These are phyloP conservation scores for Acephala macrosclerotiorum DNA, from an alignment of 2,329 filamentous ascomycete genomes.

Conservation along the genomic window DNA sequence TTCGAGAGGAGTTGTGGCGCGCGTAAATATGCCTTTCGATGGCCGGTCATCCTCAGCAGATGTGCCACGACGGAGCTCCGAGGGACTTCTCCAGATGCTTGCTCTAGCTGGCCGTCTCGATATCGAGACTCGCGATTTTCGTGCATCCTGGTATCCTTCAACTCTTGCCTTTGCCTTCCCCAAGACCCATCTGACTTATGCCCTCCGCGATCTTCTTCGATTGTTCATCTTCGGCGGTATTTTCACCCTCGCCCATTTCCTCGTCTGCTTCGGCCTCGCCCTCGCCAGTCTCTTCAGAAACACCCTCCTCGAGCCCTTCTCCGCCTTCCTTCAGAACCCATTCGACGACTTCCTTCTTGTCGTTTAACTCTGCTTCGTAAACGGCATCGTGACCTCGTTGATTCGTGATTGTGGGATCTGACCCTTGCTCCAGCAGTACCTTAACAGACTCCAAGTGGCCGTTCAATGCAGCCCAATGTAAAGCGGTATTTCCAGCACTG, in stretches of 20 bases:
- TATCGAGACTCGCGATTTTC: not conserved
- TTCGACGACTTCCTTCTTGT: constrained; percentile 70
- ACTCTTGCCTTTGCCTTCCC: constrained; percentile 5
- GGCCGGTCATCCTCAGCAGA: not conserved
- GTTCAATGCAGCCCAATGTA: constrained; percentile 94
- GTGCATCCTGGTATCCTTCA: not conserved
- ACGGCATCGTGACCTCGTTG: constrained; percentile 83
- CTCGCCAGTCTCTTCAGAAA: constrained; percentile 37
- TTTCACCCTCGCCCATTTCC: constrained; percentile 13
- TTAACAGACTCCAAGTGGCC: constrained; percentile 85
- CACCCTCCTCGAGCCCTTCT: constrained; percentile 46
- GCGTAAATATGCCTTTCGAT: not conserved
- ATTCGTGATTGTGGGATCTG: constrained; percentile 81
- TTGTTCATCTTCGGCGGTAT: not conserved
- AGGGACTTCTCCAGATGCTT: not conserved
- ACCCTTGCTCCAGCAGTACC: constrained; percentile 76
- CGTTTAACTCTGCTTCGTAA: constrained; percentile 75
- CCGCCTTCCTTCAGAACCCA: constrained; percentile 52
- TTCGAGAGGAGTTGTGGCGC: not conserved
- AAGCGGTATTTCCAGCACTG: constrained; percentile 83
- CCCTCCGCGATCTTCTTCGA: constrained; percentile 5
- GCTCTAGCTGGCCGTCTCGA: not conserved
- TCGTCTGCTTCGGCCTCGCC: constrained; percentile 21
- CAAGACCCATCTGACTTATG: not conserved
- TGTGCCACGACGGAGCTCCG: not conserved